These are phyloP conservation scores for Acanthamoeba triangularis DNA, from an alignment of 208 protist species.

Conservation along the genomic window DNA sequence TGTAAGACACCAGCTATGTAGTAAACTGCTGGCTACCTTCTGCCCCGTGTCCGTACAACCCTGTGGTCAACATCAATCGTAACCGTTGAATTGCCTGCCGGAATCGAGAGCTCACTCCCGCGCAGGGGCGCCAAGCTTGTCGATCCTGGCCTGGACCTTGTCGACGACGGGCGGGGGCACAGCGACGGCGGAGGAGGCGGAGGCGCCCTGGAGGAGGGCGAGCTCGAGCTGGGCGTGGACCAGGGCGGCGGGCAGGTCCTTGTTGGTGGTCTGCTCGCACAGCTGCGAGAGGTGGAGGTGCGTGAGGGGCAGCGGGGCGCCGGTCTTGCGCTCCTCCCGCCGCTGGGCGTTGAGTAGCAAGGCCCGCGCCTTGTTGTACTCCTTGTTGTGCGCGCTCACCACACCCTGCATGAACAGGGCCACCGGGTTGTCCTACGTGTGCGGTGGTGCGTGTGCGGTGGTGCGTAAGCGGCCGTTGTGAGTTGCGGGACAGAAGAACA, in stretches of 20 bases:
- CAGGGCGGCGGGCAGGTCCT: background rate
- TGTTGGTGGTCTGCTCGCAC: background rate
- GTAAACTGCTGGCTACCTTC: no score
- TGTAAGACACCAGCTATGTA: no score
- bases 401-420: slow-evolving; percentile 14
- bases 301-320: slow-evolving; percentile 15
- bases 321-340: slow-evolving; percentile 6
- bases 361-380: slow-evolving; percentile 14
- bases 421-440: slow-evolving; percentile 10
- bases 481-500: background rate
- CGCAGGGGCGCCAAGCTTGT: background rate
- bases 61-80: no score
- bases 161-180: background rate
- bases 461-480: background rate
- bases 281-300: background rate
- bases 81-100: no score
- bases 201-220: background rate
- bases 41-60: no score
- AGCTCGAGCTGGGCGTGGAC: slow-evolving; percentile 34
- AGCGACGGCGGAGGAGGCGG: background rate
- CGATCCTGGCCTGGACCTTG: background rate
- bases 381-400: slow-evolving; percentile 12
- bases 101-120: no score
- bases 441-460: background rate
- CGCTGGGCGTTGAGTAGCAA: background rate